Conservation (phyloP, 2,329 filamentous ascomycete genomes). For the Aspergillus quadrilineatus region DNA sequence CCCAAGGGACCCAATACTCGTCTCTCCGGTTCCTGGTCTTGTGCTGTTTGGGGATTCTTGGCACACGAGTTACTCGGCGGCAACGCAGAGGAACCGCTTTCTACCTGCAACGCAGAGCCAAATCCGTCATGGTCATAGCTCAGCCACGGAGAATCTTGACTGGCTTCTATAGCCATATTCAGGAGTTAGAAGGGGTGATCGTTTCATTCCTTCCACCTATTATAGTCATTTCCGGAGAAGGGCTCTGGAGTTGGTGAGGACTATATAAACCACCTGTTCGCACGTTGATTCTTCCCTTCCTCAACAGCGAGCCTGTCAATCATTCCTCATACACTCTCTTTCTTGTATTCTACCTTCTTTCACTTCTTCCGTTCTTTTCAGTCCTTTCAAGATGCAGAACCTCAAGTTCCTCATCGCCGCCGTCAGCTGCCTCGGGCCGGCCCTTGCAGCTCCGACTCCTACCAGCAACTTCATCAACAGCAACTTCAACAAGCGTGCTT, state of each 20-base stretch:
- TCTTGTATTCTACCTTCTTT: conserved; percentile 2
- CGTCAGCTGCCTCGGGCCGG: conserved; percentile 25
- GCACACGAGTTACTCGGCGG: not conserved
- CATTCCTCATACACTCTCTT: conserved; percentile 6
- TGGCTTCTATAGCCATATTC: not conserved
- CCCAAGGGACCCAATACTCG: not conserved
- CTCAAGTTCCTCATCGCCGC: conserved; percentile 26
- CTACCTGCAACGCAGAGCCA: not conserved
- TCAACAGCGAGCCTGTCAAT: conserved; percentile 15
- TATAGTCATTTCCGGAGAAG: not conserved
- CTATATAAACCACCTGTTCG: conserved; percentile 12
- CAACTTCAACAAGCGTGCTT: not conserved
- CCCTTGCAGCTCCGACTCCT: conserved; percentile 28
- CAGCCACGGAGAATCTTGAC: not conserved
- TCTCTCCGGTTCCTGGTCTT: not conserved
- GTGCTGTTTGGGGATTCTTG: not conserved
- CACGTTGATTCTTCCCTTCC: conserved; percentile 1
- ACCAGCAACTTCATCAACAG: conserved; percentile 14
- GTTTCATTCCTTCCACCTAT: conserved; percentile 10
- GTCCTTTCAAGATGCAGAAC: conserved; percentile 23
- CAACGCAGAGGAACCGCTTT: not conserved
- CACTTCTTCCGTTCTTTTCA: conserved; percentile 8
- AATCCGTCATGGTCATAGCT: not conserved
- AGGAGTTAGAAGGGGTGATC: conserved; percentile 2
- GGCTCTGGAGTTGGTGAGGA: not conserved